Evolutionary conservation across 805 yeast species (phyloP).

Genomic region (Barnettozyma pratensis): DNA sequence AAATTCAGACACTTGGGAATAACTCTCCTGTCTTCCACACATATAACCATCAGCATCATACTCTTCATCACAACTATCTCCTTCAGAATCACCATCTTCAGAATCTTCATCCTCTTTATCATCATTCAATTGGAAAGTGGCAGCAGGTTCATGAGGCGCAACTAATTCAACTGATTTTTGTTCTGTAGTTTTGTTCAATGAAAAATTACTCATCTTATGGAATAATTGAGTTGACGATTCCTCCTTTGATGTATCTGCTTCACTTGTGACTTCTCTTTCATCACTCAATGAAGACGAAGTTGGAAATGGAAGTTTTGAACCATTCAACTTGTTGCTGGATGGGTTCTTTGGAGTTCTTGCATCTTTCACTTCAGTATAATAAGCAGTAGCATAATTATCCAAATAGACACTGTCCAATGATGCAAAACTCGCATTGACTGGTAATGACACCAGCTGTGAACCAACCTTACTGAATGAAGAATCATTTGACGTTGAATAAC

Average conservation of each 20-base stretch:
- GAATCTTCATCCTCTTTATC: constrained; percentile 9
- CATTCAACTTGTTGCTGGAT: constrained; percentile 1
- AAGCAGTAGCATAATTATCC: constrained; percentile 37
- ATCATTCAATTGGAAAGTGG: constrained; percentile 6
- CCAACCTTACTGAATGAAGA: constrained; percentile 33
- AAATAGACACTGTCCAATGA: constrained; percentile 67
- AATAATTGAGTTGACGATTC: neutral
- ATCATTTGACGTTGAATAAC: constrained; percentile 9
- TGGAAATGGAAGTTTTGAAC: constrained; percentile 3
- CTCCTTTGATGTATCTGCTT: neutral
- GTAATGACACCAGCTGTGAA: constrained; percentile 60
- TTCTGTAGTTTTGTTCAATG: constrained; percentile 14
- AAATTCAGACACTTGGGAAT: constrained; percentile 8
- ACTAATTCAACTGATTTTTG: constrained; percentile 13
- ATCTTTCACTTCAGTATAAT: constrained; percentile 13
- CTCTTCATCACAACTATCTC: constrained; percentile 1
- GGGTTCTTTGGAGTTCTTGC: constrained; percentile 12
- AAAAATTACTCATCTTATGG: constrained; percentile 16
- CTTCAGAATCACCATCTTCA: constrained; percentile 1
- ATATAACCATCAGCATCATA: constrained; percentile 8
- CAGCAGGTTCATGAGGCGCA: constrained; percentile 19
- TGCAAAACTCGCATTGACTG: constrained; percentile 71
- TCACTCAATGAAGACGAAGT: neutral
- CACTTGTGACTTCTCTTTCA: neutral
- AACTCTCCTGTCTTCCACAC: constrained; percentile 9